phyloP scores from a whole-genome alignment of 2,329 filamentous ascomycete genomes.

The Alternaria triticimaculans region DNA sequence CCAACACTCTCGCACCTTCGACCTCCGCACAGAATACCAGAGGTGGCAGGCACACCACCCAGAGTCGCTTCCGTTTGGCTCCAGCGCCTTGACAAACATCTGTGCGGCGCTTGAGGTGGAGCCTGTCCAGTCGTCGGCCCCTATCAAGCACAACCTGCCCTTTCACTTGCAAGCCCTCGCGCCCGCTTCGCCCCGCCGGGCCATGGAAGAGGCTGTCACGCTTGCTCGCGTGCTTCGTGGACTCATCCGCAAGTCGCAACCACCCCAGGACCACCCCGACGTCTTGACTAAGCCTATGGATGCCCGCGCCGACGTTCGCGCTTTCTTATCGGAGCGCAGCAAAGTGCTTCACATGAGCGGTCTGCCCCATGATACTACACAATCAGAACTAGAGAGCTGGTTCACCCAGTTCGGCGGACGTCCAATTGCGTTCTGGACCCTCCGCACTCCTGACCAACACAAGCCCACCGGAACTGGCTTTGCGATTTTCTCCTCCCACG shows the following conservation, averaged over 20 bases:
- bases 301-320: conserved; percentile 92
- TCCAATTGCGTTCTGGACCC: conserved; percentile 98
- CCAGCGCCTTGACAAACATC: conserved; percentile 94
- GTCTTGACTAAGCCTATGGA: conserved; percentile 96
- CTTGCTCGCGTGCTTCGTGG: conserved; percentile 90
- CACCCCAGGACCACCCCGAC: conserved; percentile 89
- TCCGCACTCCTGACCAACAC: conserved; percentile 96
- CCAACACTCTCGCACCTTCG: conserved; percentile 96
- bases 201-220: conserved; percentile 97
- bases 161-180: conserved; percentile 97
- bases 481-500: conserved; percentile 97
- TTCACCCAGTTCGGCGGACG: conserved; percentile 98
- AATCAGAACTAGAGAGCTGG: conserved; percentile 99
- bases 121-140: conserved; percentile 94
- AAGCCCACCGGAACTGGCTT: conserved; percentile 99
- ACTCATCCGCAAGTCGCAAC: conserved; percentile 94
- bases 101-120: conserved; percentile 98
- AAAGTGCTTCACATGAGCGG: conserved; percentile 99
- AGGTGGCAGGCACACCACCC: conserved; percentile 98
- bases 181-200: conserved; percentile 90
- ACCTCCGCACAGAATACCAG: conserved; percentile 96
- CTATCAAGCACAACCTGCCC: conserved; percentile 97
- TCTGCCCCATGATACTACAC: conserved; percentile 95
- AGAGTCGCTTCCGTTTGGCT: conserved; percentile 94
- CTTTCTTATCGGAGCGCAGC: conserved; percentile 93